Percentiles rank a stretch among this genome's conserved stretches.
phyloP scores from a whole-genome alignment of 148 eudicot genomes.

The Cornus suecica region DNA sequence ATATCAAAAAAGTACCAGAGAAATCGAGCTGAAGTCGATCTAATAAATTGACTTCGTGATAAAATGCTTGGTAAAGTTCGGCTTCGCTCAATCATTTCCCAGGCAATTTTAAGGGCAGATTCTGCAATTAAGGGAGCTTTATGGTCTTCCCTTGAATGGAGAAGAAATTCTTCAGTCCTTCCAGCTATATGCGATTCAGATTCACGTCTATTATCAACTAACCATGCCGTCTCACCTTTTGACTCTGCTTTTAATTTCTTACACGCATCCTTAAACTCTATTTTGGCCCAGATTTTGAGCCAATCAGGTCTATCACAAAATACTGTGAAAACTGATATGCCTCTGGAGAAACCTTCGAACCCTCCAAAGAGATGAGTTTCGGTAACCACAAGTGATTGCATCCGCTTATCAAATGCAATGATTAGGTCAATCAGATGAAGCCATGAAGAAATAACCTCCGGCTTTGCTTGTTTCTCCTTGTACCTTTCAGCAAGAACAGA shows the following conservation, averaged over 20 bases:
- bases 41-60: slow-evolving; percentile 34
- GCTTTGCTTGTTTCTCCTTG: slow-evolving; percentile 24
- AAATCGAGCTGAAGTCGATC: slow-evolving; percentile 31
- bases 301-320: slow-evolving; percentile 50
- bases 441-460: slow-evolving; percentile 43
- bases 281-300: slow-evolving; percentile 50
- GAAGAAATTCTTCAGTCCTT: slow-evolving; percentile 26
- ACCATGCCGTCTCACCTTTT: slow-evolving; percentile 41
- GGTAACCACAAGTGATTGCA: slow-evolving; percentile 35
- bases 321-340: slow-evolving; percentile 35
- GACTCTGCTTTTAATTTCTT: slow-evolving; percentile 42
- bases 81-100: slow-evolving; percentile 50
- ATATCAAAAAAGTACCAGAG: slow-evolving; percentile 38
- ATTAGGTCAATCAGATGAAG: slow-evolving; percentile 46
- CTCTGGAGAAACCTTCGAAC: slow-evolving; percentile 22
- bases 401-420: slow-evolving; percentile 41
- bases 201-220: slow-evolving; percentile 17
- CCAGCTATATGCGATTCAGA: slow-evolving; percentile 13
- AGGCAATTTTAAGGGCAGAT: slow-evolving; percentile 37
- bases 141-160: slow-evolving; percentile 42
- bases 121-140: slow-evolving; percentile 50
- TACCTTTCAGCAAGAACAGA: slow-evolving; percentile 37
- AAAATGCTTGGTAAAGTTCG: slow-evolving; percentile 37
- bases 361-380: slow-evolving; percentile 34
- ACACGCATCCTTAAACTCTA: slow-evolving; percentile 51